Evolutionary conservation across 306 rosid species (phyloP), one percentile per base, ranked within the genome.

Genomic region (Ziziphus jujuba): DNA sequence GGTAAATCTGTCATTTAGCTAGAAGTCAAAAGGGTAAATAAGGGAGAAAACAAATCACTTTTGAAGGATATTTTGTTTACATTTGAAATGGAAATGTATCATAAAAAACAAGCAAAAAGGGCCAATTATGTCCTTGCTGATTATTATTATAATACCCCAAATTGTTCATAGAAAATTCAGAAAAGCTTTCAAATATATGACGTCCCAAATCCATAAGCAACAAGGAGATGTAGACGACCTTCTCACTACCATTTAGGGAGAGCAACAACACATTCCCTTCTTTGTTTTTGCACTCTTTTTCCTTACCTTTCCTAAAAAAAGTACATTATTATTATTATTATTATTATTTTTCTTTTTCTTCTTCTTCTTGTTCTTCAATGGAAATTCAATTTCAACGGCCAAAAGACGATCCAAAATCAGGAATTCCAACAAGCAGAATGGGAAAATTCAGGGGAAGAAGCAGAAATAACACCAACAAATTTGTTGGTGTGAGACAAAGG

Each of bases 401-500:
- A 78, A 80, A 66, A 56, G 69, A 62, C 23, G 55, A 80, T 28
- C 62, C 65, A 59, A 78, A 70, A 64, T 21, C 71, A 71, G 69
- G 43, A 25, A 75, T 70, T 61, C 40, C 81, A 19, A 17, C 31
- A 15, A 57, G 43, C 50, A 84, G 75, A 70, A 72, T 66, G 20
- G 70, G 82, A 2, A 90, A 74, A 61, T 75, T 74, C 70, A 89
- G 77, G 72, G 96, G 93, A 35, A 84, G 78, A 73, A 77, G 17
- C 73, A 74, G 82, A 75, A 82, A 58, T 59, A 75, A 63, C 21
- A 63, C 74, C 31, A 87, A 87, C 85, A 92, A 78, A 65, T 87
- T 92, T 77, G 91, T 92, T 49, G 98, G 98, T 2, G 97, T 92
- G 59, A 86, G 98, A 60, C 97, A 92, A 35, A 86, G 98, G 44